Evolutionary conservation across 768 basidiomycete species (phyloP).

Genomic region (Paxillus involutus): DNA sequence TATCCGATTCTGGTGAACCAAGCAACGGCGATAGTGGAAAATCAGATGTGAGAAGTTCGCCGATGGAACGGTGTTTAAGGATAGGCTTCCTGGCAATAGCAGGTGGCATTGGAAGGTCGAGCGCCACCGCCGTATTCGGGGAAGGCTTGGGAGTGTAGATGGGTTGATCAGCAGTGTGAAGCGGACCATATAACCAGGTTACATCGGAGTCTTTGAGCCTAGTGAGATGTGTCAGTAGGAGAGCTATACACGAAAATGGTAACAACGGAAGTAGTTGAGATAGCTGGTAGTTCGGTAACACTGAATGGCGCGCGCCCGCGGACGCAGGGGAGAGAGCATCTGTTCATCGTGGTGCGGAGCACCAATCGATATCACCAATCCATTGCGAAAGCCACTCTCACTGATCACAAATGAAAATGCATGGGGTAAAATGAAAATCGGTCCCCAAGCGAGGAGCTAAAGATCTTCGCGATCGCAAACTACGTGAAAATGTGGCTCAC

Average conservation of each 20-base stretch:
- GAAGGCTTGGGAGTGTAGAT: constrained; percentile 55
- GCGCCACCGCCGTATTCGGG: constrained; percentile 34
- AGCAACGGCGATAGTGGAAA: constrained; percentile 63
- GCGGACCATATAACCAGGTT: constrained; percentile 97
- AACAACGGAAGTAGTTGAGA: constrained; percentile 3
- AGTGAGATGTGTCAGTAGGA: constrained; percentile 16
- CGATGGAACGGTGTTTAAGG: constrained; percentile 91
- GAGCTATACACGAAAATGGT: neutral
- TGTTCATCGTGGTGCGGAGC: neutral
- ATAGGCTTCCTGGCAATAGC: constrained; percentile 71
- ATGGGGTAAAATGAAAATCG: neutral
- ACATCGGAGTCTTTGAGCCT: constrained; percentile 99
- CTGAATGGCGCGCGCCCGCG: neutral
- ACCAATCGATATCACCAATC: neutral
- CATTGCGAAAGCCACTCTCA: neutral
- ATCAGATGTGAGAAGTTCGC: constrained; percentile 82
- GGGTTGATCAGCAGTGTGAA: constrained; percentile 92
- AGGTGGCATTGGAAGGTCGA: constrained; percentile 34
- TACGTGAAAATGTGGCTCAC: constrained; percentile 48
- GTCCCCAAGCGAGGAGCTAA: neutral
- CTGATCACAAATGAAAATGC: constrained; percentile 8
- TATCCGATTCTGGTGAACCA: constrained; percentile 56
- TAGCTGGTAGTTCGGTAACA: too few species aligned
- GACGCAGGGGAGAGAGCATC: neutral
- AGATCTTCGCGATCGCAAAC: neutral